Base-by-base conservation (phyloP, 257 asterid genomes). In the Lycium barbarum region DNA sequence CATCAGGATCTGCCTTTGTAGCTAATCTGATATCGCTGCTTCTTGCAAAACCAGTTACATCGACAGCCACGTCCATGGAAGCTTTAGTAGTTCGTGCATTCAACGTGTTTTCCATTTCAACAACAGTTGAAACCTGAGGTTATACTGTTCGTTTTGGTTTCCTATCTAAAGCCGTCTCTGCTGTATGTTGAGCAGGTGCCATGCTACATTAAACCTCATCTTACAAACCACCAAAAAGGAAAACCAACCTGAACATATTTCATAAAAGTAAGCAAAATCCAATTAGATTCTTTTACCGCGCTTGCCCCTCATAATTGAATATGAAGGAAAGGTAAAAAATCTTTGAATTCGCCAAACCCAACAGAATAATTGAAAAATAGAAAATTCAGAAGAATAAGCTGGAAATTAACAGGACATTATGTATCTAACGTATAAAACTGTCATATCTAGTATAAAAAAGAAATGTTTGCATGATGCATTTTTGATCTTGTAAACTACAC, bases 1-100 rank as follows among this genome's bases (percentile, higher is more conserved):
- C 96, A 72, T 95, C 97, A 0, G 95, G 96, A 87, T 95, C 97
- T 62, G 90, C 95, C 90, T 90, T 93, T 0, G 94, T 89, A 83
- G 86, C 90, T 72, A 90, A 81, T 84, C 73, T 90, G 84, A 85
- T 81, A 80, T 91, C 95, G 54, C 83, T 83, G 83, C 76, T 88
- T 83, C 89, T 87, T 74, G 92, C 90, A 71, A 91, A 83, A 67
- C 88, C 98, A 58, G 85, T 87, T 74, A 92, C 89, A 47, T 93
- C 97, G 76, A 90, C 88, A 79, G 90, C 54, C 59, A 86, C 90
- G 79, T 89, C 91, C 62, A 26, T 76, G 22, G 81, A 14, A 76
- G 81, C 81, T 76, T 51, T 76, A 22, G 14, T 76, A 76, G 63
- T 22, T 22, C 7, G 63, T 22, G 22, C 62, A 49, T 33, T 76